Evolutionary conservation across 2,329 filamentous ascomycete genomes (phyloP).

Genomic region (Fusarium miscanthi): DNA sequence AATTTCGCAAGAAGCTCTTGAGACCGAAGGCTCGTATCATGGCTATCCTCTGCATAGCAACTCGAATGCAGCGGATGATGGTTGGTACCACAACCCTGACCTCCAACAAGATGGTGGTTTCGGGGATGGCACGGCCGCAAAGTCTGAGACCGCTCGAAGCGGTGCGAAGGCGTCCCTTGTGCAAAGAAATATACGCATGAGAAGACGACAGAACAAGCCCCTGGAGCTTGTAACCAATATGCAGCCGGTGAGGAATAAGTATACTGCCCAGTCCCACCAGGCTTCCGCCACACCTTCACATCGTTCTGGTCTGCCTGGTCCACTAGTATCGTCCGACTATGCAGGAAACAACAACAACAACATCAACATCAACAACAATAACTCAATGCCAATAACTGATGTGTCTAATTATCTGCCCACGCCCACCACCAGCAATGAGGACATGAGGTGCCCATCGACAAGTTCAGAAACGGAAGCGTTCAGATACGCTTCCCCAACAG

Average conservation of each 20-base stretch:
- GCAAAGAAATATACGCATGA: conserved; percentile 42
- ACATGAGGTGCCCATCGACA: conserved; percentile 17
- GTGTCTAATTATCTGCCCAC: conserved; percentile 55
- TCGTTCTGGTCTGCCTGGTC: not conserved
- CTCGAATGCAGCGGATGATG: conserved; percentile 30
- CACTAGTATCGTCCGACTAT: conserved; percentile 9
- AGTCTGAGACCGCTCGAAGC: conserved; percentile 46
- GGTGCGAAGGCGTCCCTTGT: conserved; percentile 35
- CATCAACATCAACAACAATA: not conserved
- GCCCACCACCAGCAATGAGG: conserved; percentile 40
- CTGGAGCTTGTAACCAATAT: conserved; percentile 1
- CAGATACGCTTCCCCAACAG: conserved; percentile 28
- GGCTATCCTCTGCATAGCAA: conserved; percentile 54
- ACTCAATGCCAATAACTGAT: conserved; percentile 42
- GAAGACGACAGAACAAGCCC: conserved; percentile 35
- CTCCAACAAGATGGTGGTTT: conserved; percentile 46
- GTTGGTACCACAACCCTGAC: conserved; percentile 34
- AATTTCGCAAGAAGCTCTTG: conserved; percentile 25
- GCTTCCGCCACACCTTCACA: conserved; percentile 6
- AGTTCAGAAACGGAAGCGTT: conserved; percentile 26
- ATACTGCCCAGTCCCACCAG: conserved; percentile 2
- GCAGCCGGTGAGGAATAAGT: not conserved
- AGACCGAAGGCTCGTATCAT: conserved; percentile 60
- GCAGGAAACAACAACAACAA: conserved; percentile 5
- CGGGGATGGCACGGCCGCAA: conserved; percentile 62